Conservation (phyloP, 2,329 filamentous ascomycete species). For the Metarhizium humberi region DNA sequence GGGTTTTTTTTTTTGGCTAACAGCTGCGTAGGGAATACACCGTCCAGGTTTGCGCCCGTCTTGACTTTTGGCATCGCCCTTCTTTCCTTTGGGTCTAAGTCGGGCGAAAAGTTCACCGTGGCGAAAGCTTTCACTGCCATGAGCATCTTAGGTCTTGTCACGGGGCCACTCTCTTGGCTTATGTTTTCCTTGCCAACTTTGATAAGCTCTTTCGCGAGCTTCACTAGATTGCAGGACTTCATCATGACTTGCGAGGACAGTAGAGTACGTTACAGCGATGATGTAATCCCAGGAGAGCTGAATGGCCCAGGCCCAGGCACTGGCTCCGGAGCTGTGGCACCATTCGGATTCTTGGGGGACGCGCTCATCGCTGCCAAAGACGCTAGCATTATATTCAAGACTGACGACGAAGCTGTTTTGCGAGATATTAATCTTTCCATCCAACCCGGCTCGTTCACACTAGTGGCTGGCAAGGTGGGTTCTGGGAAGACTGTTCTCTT, state of each 20-base stretch:
- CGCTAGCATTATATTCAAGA: neutral
- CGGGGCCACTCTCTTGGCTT: no score
- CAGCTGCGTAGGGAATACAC: conserved; percentile 3
- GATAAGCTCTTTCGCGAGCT: conserved; percentile 14
- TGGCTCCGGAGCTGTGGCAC: no score
- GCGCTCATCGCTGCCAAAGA: neutral
- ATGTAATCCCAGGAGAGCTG: no score
- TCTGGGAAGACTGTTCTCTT: conserved; percentile 11
- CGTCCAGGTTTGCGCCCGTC: conserved; percentile 8
- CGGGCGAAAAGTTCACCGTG: no score
- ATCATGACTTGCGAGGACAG: neutral
- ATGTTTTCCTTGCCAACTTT: neutral
- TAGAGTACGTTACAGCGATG: neutral
- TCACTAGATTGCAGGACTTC: conserved; percentile 13
- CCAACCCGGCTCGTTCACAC: conserved; percentile 2
- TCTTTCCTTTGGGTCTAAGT: no score
- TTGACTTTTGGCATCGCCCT: conserved; percentile 14
- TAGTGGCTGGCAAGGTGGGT: conserved; percentile 12
- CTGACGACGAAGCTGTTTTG: neutral
- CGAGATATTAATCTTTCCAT: conserved; percentile 2
- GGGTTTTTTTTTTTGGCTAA: no score
- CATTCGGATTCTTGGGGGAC: no score
- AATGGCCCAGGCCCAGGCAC: no score
- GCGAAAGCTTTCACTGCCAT: no score
- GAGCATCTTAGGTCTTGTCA: no score